Evolutionary conservation across 805 yeast species (phyloP).

Genomic region (Wickerhamiella sorbophila): DNA sequence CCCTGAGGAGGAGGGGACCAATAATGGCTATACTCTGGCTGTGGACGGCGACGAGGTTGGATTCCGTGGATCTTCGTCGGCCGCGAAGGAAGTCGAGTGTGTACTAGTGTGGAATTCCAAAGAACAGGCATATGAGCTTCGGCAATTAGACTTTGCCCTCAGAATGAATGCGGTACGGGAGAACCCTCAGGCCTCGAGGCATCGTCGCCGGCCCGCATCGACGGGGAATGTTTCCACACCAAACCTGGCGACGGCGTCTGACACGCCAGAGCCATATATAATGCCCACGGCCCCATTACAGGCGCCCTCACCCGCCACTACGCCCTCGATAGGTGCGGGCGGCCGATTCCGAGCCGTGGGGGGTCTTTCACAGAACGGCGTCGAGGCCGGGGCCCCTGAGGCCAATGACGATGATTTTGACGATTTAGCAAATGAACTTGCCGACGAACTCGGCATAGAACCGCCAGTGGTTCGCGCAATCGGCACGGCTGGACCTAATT

Average conservation of each 20-base stretch:
- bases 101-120: constrained; percentile 70
- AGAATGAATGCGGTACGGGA: constrained; percentile 15
- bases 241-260: background rate
- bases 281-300: background rate
- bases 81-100: constrained; percentile 36
- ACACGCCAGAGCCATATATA: background rate
- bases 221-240: background rate
- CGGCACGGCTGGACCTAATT: constrained; percentile 12
- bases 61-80: constrained; percentile 19
- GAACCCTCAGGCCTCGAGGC: constrained; percentile 6
- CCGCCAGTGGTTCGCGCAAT: background rate
- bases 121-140: constrained; percentile 16
- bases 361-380: background rate
- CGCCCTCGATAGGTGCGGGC: background rate
- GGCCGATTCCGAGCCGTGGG: background rate
- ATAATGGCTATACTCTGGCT: constrained; percentile 14
- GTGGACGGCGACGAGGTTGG: constrained; percentile 5
- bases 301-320: constrained; percentile 1
- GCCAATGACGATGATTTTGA: constrained; percentile 19
- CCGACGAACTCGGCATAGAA: constrained; percentile 17
- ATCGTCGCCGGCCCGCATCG: background rate
- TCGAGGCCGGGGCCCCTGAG: background rate
- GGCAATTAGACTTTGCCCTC: constrained; percentile 14
- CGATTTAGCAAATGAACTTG: constrained; percentile 21
- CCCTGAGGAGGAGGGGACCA: background rate